These are phyloP conservation scores for Pestalotiopsis sp. DNA, from an alignment of 2,329 filamentous ascomycete genomes.

Conservation along the genomic window DNA sequence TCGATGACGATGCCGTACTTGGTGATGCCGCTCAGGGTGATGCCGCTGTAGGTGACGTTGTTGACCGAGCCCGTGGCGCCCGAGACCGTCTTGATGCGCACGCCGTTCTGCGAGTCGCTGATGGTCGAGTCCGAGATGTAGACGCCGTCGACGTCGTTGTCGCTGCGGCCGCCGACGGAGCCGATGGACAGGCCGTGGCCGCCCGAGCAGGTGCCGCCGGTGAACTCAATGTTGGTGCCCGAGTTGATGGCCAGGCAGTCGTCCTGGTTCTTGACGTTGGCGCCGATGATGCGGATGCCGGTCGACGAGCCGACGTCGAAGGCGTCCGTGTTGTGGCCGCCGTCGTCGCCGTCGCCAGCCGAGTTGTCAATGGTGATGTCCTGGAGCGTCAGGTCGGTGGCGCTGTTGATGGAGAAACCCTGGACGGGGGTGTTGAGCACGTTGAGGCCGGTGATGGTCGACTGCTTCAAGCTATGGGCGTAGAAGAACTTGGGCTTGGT, in stretches of 20 bases:
- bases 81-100: conserved; percentile 61
- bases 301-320: conserved; percentile 49
- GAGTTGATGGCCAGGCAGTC: conserved; percentile 63
- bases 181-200: conserved; percentile 64
- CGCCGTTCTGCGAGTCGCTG: conserved; percentile 55
- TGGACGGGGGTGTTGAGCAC: conserved; percentile 60
- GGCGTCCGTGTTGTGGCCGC: conserved; percentile 50
- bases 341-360: conserved; percentile 47
- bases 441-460: conserved; percentile 51
- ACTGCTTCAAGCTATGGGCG: conserved; percentile 52
- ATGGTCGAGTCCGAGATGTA: conserved; percentile 51
- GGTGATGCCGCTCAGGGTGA: conserved; percentile 51
- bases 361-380: conserved; percentile 60
- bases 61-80: conserved; percentile 54
- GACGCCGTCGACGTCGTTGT: conserved; percentile 59
- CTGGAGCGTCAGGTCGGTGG: conserved; percentile 44
- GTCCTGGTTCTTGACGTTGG: conserved; percentile 59
- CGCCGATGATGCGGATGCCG: conserved; percentile 46
- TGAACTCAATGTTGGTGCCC: conserved; percentile 45
- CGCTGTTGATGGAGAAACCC: conserved; percentile 48
- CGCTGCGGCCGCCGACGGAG: conserved; percentile 56
- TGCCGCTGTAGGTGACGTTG: conserved; percentile 55
- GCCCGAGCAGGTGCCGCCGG: conserved; percentile 47
- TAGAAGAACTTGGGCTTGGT: conserved; percentile 68
- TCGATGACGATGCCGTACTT: conserved; percentile 60